A percentile compares a stretch with the other conserved stretches of the same genome.
Evolutionary conservation across 352 stramenopile species (phyloP).

Genomic region (Phytophthora megakarya): DNA sequence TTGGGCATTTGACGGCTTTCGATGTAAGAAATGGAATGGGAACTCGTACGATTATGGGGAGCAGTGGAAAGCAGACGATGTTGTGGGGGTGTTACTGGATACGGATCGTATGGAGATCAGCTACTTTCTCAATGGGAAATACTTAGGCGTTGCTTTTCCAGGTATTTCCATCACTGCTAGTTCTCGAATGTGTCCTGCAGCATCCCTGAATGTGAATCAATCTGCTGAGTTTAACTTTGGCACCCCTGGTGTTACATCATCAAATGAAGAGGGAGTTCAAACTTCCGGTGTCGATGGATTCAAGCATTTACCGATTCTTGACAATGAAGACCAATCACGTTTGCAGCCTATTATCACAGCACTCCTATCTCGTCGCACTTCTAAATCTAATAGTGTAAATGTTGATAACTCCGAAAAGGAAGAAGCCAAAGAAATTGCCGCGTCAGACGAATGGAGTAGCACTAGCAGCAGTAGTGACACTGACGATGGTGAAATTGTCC

Average conservation of each 20-base stretch:
- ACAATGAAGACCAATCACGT: slow-evolving; percentile 48
- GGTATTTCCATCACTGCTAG: slow-evolving; percentile 45
- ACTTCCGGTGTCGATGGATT: slow-evolving; percentile 25
- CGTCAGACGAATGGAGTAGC: slow-evolving; percentile 12
- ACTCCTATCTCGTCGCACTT: not conserved
- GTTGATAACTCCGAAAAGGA: not conserved
- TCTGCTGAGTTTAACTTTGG: slow-evolving; percentile 83
- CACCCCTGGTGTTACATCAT: not conserved
- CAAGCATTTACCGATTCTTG: slow-evolving; percentile 42
- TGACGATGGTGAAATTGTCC: slow-evolving; percentile 22
- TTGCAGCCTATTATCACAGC: slow-evolving; percentile 47
- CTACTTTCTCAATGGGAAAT: slow-evolving; percentile 92
- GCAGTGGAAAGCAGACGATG: slow-evolving; percentile 77
- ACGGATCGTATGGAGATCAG: slow-evolving; percentile 84
- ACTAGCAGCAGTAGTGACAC: slow-evolving; percentile 32
- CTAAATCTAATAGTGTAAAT: not conserved
- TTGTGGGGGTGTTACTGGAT: slow-evolving; percentile 89
- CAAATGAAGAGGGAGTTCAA: slow-evolving; percentile 7
- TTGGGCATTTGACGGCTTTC: slow-evolving; percentile 92
- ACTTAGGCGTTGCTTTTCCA: slow-evolving; percentile 87
- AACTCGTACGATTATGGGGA: slow-evolving; percentile 83
- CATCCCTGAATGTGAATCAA: slow-evolving; percentile 89
- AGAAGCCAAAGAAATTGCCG: not conserved
- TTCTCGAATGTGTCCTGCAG: slow-evolving; percentile 74
- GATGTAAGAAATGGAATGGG: slow-evolving; percentile 91